Base-by-base conservation (phyloP, 768 basidiomycete species). In the Mycena rebaudengoi region DNA sequence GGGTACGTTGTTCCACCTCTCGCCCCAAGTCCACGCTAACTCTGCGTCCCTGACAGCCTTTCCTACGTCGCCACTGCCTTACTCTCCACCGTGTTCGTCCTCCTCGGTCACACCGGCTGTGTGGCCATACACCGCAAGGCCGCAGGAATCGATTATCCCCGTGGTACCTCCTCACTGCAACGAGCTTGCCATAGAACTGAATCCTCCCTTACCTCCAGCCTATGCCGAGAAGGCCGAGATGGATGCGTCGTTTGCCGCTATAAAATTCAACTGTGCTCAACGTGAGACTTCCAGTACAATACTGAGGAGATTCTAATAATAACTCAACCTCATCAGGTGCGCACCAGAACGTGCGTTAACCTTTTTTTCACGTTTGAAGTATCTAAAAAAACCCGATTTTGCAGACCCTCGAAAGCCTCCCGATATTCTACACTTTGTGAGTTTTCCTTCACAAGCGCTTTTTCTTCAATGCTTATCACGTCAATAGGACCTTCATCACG, bases 401-500 rank as follows among this genome's bases (percentile, higher is more conserved):
- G n/a, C 23, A 68, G 66, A 68, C 66, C 3, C 25, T 68, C 8
- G 66, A 68, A 43, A 53, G 61, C 49, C 32, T 68, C 33, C 20
- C 58, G 8, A 26, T 16, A 29, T 7, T 61, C 0, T 68, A 64
- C 25, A 28, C 59, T 7, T 64, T 61, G 64, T 64, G 21, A 26
- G 61, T 21, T 23, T 28, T 29, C 12, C 16, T 51, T 7, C 18
- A 37, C 35, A n/a, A 37, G 16, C 21, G 5, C 39, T n/a, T 18
- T 44, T 23, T 12, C 12, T 12, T 4, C 46, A 25, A 30, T 14
- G 7, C 43, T 29, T 29, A 28, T 7, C 20, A 25, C 40, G 54
- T 14, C 18, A 13, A 14, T 45, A 85, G 80, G 20, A 84, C 85
- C 3, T 30, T 81, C 21, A 68, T 86, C 13, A 70, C 78, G 18